Percentiles rank a stretch among this genome's conserved stretches.
phyloP scores from a whole-genome alignment of 768 basidiomycete species.

The Leccinum variicolor region DNA sequence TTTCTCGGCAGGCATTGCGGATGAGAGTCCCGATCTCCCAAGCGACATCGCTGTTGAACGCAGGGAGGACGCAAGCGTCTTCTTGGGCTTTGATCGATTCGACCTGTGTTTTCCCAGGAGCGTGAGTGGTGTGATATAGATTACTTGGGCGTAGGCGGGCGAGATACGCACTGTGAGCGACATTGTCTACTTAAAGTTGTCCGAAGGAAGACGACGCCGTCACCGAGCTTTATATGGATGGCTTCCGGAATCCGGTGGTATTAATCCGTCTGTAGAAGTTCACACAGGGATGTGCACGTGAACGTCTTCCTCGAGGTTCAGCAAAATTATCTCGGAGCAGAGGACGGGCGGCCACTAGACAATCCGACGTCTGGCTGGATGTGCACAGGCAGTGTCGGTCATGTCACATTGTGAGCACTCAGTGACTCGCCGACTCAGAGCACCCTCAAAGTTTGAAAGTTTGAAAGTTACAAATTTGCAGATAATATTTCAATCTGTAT shows the following conservation, averaged over 20 bases:
- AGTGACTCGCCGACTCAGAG: too few species aligned
- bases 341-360: not conserved
- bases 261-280: not conserved
- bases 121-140: not conserved
- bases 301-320: not conserved
- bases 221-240: not conserved
- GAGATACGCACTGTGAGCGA: slow-evolving; percentile 10
- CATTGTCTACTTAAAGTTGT: not conserved
- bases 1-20: slow-evolving; percentile 17
- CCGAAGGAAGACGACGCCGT: not conserved
- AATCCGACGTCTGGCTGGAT: not conserved
- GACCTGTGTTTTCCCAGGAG: slow-evolving; percentile 6
- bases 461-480: too few species aligned
- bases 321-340: not conserved
- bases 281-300: not conserved
- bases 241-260: not conserved
- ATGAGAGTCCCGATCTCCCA: slow-evolving; percentile 32
- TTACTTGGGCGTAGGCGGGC: not conserved
- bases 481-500: too few species aligned
- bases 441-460: too few species aligned
- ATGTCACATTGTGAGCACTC: too few species aligned
- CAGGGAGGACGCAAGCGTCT: slow-evolving; percentile 20
- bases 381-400: too few species aligned
- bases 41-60: slow-evolving; percentile 32
- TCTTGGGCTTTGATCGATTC: slow-evolving; percentile 24